Conservation (phyloP, 2,329 filamentous ascomycete species). For the Neonectria neomacrospora region DNA sequence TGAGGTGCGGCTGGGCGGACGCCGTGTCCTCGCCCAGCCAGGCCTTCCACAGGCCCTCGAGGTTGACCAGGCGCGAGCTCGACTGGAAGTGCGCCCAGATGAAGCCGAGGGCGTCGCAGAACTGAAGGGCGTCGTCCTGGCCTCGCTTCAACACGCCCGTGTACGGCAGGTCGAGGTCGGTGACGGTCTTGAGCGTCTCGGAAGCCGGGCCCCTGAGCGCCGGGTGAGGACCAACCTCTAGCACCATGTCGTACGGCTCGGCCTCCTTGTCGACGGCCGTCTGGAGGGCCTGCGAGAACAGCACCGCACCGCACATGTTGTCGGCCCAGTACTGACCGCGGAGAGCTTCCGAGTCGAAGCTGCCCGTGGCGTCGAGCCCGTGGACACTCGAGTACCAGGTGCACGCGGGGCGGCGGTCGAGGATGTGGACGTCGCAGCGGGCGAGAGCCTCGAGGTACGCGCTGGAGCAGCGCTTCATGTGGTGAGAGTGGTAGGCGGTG, state of each 20-base stretch:
- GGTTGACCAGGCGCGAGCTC: conserved; percentile 9
- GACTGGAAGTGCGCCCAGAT: conserved; percentile 26
- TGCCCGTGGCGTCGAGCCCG: conserved; percentile 37
- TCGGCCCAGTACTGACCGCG: conserved; percentile 38
- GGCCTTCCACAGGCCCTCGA: background rate
- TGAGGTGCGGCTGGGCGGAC: background rate
- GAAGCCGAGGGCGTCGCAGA: conserved; percentile 30
- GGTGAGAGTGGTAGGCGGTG: conserved; percentile 61
- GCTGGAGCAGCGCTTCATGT: conserved; percentile 51
- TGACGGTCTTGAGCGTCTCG: conserved; percentile 48
- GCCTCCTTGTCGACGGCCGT: conserved; percentile 5
- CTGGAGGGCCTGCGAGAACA: conserved; percentile 36
- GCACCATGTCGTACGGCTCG: conserved; percentile 16
- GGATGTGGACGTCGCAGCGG: conserved; percentile 6
- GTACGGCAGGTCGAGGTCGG: conserved; percentile 16
- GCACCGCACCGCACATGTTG: conserved; percentile 41
- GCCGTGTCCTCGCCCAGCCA: background rate
- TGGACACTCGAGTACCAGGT: conserved; percentile 44
- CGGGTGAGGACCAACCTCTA: conserved; percentile 60
- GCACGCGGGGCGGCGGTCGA: background rate
- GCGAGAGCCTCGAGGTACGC: conserved; percentile 26
- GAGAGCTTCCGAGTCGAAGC: background rate
- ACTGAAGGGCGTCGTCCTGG: conserved; percentile 27
- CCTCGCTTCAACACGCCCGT: conserved; percentile 29
- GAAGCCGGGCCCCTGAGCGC: conserved; percentile 59